Evolutionary conservation across 345 rosid genomes (phyloP).

Genomic region (Reutealis trisperma): DNA sequence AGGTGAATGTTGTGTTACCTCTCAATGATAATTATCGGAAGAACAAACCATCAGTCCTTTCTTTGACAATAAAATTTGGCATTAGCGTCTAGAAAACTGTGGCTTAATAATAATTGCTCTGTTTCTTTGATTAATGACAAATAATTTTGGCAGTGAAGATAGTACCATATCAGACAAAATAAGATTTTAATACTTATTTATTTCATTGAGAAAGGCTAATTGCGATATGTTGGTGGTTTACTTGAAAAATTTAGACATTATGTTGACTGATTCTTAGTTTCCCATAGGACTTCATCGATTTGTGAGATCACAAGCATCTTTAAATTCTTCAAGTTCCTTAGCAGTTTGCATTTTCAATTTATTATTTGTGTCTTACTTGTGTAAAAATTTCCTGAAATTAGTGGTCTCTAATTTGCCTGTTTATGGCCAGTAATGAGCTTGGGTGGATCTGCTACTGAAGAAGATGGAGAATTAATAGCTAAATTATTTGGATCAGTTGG

Average conservation of each 20-base stretch:
- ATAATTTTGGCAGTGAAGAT: not conserved
- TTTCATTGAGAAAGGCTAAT: not conserved
- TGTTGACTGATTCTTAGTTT: not conserved
- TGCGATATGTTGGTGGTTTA: not conserved
- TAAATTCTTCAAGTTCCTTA: not conserved
- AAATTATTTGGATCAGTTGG: constrained; percentile 81
- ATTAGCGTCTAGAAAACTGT: not conserved
- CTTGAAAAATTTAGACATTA: not conserved
- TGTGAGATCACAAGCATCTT: not conserved
- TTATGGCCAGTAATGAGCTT: constrained; percentile 62
- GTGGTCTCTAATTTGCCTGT: constrained; percentile 17
- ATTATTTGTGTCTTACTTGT: not conserved
- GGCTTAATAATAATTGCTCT: not conserved
- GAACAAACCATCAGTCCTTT: not conserved
- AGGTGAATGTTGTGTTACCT: not conserved
- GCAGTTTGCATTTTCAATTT: too few relatives aligned
- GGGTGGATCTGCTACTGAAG: constrained; percentile 73
- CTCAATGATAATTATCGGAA: not conserved
- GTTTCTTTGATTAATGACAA: not conserved
- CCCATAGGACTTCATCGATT: not conserved
- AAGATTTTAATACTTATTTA: not conserved
- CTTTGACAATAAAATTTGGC: too few relatives aligned
- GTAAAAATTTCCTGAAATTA: constrained; percentile 3
- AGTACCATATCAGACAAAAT: not conserved
- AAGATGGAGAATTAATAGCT: constrained; percentile 68